A percentile compares a stretch with the other conserved stretches of the same genome.
Evolutionary conservation across 305 asterid species (phyloP).

Genomic region (Rubia tinctorum): DNA sequence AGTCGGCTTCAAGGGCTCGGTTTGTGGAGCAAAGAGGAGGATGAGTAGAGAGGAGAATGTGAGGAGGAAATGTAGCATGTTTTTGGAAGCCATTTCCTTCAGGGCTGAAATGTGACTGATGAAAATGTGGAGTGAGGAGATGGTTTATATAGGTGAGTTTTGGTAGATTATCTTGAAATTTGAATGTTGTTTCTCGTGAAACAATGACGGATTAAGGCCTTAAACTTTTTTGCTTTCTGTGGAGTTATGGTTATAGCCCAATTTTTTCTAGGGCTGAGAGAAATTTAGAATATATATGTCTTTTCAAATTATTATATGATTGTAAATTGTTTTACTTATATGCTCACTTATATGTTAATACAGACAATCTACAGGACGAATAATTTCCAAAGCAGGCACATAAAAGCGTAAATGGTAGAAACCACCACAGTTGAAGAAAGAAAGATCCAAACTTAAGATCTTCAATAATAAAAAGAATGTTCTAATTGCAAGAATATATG

Average conservation of each 20-base stretch:
- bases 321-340: too few species aligned
- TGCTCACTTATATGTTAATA: too few species aligned
- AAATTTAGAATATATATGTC: too few species aligned
- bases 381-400: too few species aligned
- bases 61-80: conserved; percentile 15
- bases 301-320: too few species aligned
- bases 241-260: background rate
- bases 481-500: too few species aligned
- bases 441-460: too few species aligned
- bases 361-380: too few species aligned
- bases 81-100: conserved; percentile 29
- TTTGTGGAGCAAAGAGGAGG: conserved; percentile 15
- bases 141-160: background rate
- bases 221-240: background rate
- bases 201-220: background rate
- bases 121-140: background rate
- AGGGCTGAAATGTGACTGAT: background rate
- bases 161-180: background rate
- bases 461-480: too few species aligned
- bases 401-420: too few species aligned
- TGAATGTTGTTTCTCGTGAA: background rate
- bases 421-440: too few species aligned
- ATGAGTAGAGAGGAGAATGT: conserved; percentile 9
- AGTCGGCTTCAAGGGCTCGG: conserved; percentile 31
- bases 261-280: too few species aligned